A percentile compares a stretch with the other conserved stretches of the same genome.
Evolutionary conservation across 139 green algal species (phyloP).

Genomic region (Micractinium conductrix): DNA sequence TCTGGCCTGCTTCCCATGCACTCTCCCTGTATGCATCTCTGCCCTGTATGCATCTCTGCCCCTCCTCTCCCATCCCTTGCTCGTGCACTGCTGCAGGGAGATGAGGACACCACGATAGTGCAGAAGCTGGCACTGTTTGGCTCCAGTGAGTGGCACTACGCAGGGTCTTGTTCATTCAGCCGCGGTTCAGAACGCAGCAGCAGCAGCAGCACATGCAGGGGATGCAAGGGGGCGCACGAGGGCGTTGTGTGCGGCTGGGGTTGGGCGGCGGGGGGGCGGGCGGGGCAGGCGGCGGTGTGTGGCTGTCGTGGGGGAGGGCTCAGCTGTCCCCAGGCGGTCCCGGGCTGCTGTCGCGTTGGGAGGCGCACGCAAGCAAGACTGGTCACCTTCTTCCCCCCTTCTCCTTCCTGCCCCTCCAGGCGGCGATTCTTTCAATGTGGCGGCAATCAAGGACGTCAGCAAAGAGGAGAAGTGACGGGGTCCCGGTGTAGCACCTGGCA

Average conservation of each 20-base stretch:
- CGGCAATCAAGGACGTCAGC: slow-evolving; percentile 77
- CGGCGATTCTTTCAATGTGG: slow-evolving; percentile 76
- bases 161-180: background rate
- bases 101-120: slow-evolving; percentile 73
- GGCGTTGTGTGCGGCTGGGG: background rate
- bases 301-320: no score
- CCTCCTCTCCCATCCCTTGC: no score
- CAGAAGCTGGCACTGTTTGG: slow-evolving; percentile 73
- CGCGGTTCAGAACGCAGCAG: background rate
- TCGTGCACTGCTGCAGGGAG: no score
- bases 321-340: background rate
- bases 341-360: no score
- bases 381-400: background rate
- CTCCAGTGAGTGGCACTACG: background rate
- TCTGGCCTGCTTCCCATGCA: no score
- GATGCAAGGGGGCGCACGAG: background rate
- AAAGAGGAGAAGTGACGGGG: slow-evolving; percentile 56
- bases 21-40: no score
- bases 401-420: background rate
- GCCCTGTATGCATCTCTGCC: no score
- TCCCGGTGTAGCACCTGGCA: background rate
- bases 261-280: background rate
- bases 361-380: no score
- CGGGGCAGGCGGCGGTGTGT: no score
- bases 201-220: background rate